Conservation (phyloP, 176 grass and related monocot genomes). For the Oryza meridionalis region DNA sequence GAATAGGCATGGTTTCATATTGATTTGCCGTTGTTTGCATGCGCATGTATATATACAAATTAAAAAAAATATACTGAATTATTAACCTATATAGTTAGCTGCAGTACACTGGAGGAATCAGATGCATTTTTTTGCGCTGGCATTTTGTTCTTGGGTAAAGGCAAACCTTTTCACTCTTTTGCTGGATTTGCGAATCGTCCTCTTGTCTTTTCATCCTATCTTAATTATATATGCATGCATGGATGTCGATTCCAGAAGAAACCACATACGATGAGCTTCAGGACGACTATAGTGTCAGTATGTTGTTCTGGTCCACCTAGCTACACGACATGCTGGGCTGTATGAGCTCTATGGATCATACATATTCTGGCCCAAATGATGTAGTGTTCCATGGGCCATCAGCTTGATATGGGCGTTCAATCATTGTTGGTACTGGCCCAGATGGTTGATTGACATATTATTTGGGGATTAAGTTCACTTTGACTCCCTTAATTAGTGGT, state of each 20-base stretch:
- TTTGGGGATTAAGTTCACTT: too few relatives aligned
- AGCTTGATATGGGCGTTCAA: too few relatives aligned
- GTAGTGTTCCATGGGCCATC: too few relatives aligned
- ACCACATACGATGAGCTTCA: neutral
- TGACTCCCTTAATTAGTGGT: too few relatives aligned
- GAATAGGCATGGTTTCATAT: conserved; percentile 41
- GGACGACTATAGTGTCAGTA: too few relatives aligned
- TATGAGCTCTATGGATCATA: too few relatives aligned
- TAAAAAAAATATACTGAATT: conserved; percentile 6
- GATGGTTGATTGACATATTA: too few relatives aligned
- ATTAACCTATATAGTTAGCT: conserved; percentile 21
- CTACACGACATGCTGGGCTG: too few relatives aligned
- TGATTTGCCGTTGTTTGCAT: conserved; percentile 10
- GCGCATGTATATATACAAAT: neutral
- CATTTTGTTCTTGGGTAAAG: conserved; percentile 25
- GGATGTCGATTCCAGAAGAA: conserved; percentile 24
- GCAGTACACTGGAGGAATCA: conserved; percentile 47
- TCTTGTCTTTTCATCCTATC: neutral
- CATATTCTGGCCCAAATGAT: too few relatives aligned
- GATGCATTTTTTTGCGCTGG: conserved; percentile 44
- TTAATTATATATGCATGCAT: neutral
- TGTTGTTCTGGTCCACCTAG: too few relatives aligned
- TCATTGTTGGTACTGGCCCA: too few relatives aligned
- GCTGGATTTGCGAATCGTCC: conserved; percentile 51
- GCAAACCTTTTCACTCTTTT: conserved; percentile 36